These are phyloP conservation scores for Zoysia japonica DNA, from an alignment of 176 grass and related monocot genomes.

Conservation along the genomic window DNA sequence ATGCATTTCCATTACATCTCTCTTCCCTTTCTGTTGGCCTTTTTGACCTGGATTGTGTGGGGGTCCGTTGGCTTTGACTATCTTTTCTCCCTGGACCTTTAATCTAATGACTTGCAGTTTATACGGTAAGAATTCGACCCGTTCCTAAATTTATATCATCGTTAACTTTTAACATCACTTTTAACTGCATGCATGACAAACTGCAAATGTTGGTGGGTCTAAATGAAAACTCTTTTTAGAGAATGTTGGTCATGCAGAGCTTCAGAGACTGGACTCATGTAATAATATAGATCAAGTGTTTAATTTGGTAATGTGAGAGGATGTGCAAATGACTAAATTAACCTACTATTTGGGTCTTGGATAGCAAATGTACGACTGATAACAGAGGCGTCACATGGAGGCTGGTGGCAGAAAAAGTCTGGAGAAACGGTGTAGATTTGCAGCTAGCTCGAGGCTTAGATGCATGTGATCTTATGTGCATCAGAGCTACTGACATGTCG, in stretches of 20 bases:
- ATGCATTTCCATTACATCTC: neutral
- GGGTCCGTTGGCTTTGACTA: conserved; percentile 37
- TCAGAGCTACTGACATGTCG: neutral
- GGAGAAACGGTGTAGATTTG: conserved; percentile 16
- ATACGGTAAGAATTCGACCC: no score
- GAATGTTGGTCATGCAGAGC: neutral
- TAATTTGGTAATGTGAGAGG: conserved; percentile 16
- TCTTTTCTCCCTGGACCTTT: conserved; percentile 15
- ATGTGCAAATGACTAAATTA: conserved; percentile 22
- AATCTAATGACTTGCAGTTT: neutral
- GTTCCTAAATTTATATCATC: no score
- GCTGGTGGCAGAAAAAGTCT: conserved; percentile 34
- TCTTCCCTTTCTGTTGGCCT: conserved; percentile 13
- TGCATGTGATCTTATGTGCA: conserved; percentile 40
- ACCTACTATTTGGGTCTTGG: conserved; percentile 1
- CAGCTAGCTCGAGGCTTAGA: conserved; percentile 40
- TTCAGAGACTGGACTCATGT: conserved; percentile 10
- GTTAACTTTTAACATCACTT: no score
- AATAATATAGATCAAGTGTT: neutral
- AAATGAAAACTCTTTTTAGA: neutral
- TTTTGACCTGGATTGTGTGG: conserved; percentile 28
- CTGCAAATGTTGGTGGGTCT: neutral
- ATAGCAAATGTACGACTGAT: conserved; percentile 44
- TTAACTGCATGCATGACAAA: neutral
- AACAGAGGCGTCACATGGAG: conserved; percentile 47